A percentile compares a stretch with the other conserved stretches of the same genome.
Conservation (phyloP, 257 asterid species). For the Leonotis leonurus region DNA sequence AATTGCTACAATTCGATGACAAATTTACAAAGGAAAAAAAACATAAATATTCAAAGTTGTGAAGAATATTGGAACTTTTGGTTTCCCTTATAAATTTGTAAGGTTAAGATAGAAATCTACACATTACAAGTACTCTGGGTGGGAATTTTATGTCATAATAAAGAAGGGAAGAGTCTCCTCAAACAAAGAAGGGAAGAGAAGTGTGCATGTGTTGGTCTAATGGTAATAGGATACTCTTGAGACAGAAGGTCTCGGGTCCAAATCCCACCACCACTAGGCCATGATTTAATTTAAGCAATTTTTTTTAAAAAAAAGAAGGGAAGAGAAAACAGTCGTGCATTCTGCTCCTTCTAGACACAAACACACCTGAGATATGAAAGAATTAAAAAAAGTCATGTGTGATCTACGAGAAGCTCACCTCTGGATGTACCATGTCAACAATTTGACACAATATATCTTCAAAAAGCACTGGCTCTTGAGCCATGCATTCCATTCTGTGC, state of each 20-base stretch:
- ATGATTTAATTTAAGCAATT: too few relatives aligned
- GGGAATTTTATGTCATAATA: neutral
- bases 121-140: conserved; percentile 6
- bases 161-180: neutral
- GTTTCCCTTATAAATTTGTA: neutral
- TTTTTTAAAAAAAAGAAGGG: neutral
- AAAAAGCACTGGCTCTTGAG: conserved; percentile 99
- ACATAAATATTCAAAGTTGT: neutral
- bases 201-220: too few relatives aligned
- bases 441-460: conserved; percentile 98
- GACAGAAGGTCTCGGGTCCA: too few relatives aligned
- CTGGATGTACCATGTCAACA: conserved; percentile 93
- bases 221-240: too few relatives aligned
- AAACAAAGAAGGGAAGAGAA: too few relatives aligned
- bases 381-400: neutral
- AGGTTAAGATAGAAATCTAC: neutral
- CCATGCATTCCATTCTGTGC: conserved; percentile 99
- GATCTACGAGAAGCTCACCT: conserved; percentile 38
- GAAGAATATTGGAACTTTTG: neutral
- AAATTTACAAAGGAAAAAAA: neutral
- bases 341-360: conserved; percentile 6
- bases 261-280: too few relatives aligned
- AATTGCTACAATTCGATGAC: neutral
- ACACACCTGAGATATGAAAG: neutral
- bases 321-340: neutral